A percentile compares a stretch with the other conserved stretches of the same genome.
Evolutionary conservation across 768 basidiomycete genomes (phyloP).

Genomic region (Chalciporus piperatus): DNA sequence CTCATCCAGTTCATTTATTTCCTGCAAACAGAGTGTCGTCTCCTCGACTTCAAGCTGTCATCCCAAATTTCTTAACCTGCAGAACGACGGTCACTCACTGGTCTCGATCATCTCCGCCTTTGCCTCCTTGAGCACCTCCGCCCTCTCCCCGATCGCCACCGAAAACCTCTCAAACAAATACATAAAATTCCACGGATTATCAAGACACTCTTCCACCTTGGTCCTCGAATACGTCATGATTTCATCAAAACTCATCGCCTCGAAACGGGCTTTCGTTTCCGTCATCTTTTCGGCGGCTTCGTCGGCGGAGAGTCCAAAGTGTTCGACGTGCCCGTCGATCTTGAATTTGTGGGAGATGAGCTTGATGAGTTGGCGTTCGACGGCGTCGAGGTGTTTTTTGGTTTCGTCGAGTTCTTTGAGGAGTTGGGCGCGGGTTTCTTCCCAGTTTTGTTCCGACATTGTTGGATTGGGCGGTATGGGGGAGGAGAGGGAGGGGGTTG

Average conservation of each 20-base stretch:
- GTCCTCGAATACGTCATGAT: background rate
- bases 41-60: background rate
- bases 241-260: slow-evolving; percentile 1
- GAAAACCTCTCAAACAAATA: slow-evolving; percentile 5
- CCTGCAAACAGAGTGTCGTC: no score
- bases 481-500: background rate
- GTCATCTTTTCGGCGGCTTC: background rate
- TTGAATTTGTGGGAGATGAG: background rate
- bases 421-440: background rate
- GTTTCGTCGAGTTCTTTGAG: background rate
- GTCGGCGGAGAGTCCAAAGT: background rate
- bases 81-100: background rate
- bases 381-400: background rate
- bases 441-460: background rate
- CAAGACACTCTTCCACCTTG: background rate
- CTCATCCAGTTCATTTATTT: no score
- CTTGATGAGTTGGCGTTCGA: background rate
- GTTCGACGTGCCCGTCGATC: background rate
- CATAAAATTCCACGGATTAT: background rate
- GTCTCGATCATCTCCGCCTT: background rate
- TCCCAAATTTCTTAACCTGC: no score
- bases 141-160: background rate
- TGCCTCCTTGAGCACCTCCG: background rate
- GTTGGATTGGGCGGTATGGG: background rate
- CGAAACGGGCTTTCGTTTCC: background rate